Percentiles rank a stretch among this genome's conserved stretches.
These are phyloP conservation scores for Ceratonia siliqua DNA, from an alignment of 306 rosid species.

Conservation along the genomic window DNA sequence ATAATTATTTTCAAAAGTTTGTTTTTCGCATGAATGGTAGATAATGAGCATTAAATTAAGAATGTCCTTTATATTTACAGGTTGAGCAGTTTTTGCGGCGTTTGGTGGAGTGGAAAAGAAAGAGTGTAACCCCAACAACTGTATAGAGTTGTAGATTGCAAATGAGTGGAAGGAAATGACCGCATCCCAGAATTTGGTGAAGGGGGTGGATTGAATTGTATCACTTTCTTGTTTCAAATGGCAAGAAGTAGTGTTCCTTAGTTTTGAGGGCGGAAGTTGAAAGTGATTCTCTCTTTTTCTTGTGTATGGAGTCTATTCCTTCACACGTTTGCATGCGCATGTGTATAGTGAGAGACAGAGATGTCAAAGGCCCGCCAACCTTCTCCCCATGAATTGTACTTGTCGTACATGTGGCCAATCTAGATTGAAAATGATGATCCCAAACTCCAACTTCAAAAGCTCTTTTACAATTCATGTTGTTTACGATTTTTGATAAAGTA, in stretches of 20 bases:
- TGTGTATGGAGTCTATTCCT: background rate
- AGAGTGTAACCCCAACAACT: constrained; percentile 28
- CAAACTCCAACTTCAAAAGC: constrained; percentile 19
- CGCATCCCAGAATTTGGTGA: constrained; percentile 41
- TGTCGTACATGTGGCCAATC: constrained; percentile 39
- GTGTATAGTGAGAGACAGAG: constrained; percentile 39
- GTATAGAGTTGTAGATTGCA: constrained; percentile 31
- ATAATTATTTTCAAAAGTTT: background rate
- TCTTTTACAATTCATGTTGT: constrained; percentile 26
- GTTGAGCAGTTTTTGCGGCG: constrained; percentile 81
- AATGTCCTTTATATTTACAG: constrained; percentile 36
- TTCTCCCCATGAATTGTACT: constrained; percentile 36
- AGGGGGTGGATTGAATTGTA: constrained; percentile 41
- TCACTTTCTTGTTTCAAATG: constrained; percentile 31
- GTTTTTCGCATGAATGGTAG: constrained; percentile 1
- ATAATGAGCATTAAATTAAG: background rate
- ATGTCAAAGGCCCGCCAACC: constrained; percentile 36
- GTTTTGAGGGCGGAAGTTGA: constrained; percentile 15
- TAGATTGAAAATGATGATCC: constrained; percentile 29
- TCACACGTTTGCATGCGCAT: constrained; percentile 52
- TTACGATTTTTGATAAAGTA: background rate
- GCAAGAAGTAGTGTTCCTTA: constrained; percentile 25
- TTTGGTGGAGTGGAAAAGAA: constrained; percentile 73
- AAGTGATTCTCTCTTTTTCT: background rate
- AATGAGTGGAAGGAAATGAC: constrained; percentile 36